Conservation (phyloP, 192 early-diverging fungal genomes). For the Tieghemiomyces parasiticus region DNA sequence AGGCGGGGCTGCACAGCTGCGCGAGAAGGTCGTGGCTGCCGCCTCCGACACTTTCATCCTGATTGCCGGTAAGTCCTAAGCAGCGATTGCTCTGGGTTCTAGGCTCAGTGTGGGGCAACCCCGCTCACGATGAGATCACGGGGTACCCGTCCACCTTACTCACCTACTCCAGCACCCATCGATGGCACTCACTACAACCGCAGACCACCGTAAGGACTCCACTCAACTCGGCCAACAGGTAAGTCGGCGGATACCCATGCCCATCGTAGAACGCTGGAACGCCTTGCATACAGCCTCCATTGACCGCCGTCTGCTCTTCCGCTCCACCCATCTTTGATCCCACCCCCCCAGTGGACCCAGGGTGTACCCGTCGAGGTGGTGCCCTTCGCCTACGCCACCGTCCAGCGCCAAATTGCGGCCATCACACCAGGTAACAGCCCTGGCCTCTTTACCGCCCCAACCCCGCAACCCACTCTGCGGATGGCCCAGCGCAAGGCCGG, state of each 20-base stretch:
- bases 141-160: too few relatives aligned
- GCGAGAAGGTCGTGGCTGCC: conserved; percentile 84
- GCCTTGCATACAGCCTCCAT: too few relatives aligned
- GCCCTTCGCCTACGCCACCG: conserved; percentile 62
- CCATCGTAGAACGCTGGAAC: too few relatives aligned
- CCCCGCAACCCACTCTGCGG: conserved; percentile 45
- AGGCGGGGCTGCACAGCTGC: conserved; percentile 85
- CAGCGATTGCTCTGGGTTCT: background rate
- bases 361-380: conserved; percentile 87
- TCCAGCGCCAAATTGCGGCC: conserved; percentile 32
- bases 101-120: too few relatives aligned
- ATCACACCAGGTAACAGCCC: conserved; percentile 13
- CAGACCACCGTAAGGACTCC: conserved; percentile 77
- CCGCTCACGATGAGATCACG: too few relatives aligned
- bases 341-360: conserved; percentile 50
- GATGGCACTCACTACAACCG: too few relatives aligned
- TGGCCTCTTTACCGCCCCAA: conserved; percentile 17
- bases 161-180: too few relatives aligned
- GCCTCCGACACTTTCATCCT: conserved; percentile 70
- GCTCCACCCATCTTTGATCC: conserved; percentile 1
- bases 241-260: too few relatives aligned
- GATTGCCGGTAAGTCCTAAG: conserved; percentile 40
- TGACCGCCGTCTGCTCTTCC: too few relatives aligned
- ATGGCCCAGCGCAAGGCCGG: conserved; percentile 82
- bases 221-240: conserved; percentile 51